Percentiles rank a stretch among this genome's conserved stretches.
Evolutionary conservation across 495 filamentous ascomycete genomes (phyloP).

Genomic region (Talaromyces borbonicus): DNA sequence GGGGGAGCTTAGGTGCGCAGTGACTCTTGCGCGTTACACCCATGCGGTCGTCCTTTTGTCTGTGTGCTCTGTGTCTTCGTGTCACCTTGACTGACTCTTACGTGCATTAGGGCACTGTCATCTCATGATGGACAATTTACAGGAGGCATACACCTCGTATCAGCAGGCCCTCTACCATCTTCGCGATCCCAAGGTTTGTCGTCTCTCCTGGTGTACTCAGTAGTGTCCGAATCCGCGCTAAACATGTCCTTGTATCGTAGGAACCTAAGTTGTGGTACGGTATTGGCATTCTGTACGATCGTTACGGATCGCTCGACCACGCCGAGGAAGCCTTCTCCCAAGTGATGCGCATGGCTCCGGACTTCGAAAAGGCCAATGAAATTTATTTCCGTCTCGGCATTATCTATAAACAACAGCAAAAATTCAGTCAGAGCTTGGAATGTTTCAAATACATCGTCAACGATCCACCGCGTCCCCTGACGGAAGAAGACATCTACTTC

Average conservation of each 20-base stretch:
- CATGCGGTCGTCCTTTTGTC: conserved; percentile 8
- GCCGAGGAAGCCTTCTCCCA: conserved; percentile 98
- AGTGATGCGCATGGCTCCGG: conserved; percentile 97
- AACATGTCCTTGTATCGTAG: conserved; percentile 29
- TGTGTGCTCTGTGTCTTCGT: too few relatives aligned
- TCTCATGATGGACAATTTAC: conserved; percentile 98
- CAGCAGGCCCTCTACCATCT: conserved; percentile 92
- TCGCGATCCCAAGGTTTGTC: conserved; percentile 79
- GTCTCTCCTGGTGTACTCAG: not conserved
- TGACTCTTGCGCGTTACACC: not conserved
- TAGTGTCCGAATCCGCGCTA: not conserved
- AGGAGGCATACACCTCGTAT: conserved; percentile 96
- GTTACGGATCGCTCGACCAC: conserved; percentile 94
- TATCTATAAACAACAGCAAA: conserved; percentile 98
- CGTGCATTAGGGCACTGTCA: conserved; percentile 69
- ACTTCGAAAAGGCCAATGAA: conserved; percentile 98
- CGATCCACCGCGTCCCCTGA: conserved; percentile 85
- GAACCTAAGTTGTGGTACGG: conserved; percentile 99
- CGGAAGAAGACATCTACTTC: conserved; percentile 99
- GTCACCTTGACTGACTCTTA: conserved; percentile 9
- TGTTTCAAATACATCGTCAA: conserved; percentile 98
- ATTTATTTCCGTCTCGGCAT: conserved; percentile 98
- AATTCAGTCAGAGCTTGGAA: conserved; percentile 88
- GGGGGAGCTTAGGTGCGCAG: conserved; percentile 77
- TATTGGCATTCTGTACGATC: conserved; percentile 95